phyloP scores from a whole-genome alignment of 2,329 filamentous ascomycete genomes.

The Chrysosporium queenslandicum region DNA sequence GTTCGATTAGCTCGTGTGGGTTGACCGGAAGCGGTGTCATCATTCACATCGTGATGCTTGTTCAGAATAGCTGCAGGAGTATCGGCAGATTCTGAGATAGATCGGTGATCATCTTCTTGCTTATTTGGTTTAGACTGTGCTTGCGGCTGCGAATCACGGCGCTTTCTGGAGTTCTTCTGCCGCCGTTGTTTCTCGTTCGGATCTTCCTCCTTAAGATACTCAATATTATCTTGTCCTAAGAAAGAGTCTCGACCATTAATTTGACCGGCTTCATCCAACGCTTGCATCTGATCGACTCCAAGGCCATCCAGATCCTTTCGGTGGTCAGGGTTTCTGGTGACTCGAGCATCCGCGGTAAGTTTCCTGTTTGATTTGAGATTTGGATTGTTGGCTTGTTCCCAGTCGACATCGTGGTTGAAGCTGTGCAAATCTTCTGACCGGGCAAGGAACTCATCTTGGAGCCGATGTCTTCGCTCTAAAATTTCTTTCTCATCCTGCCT shows the following conservation, averaged over 20 bases:
- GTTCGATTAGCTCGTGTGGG: neutral
- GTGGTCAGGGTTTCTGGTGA: slow-evolving; percentile 54
- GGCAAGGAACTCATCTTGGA: slow-evolving; percentile 48
- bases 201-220: slow-evolving; percentile 49
- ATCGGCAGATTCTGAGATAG: neutral
- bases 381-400: slow-evolving; percentile 49
- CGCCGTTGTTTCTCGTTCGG: slow-evolving; percentile 43
- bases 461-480: slow-evolving; percentile 35
- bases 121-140: slow-evolving; percentile 12
- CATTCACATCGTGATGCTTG: neutral
- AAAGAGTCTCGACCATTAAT: slow-evolving; percentile 61
- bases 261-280: slow-evolving; percentile 50
- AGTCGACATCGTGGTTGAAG: slow-evolving; percentile 66
- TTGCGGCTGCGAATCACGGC: slow-evolving; percentile 25
- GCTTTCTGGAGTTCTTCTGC: slow-evolving; percentile 25
- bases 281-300: slow-evolving; percentile 65
- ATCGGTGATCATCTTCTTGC: neutral
- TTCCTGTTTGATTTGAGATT: slow-evolving; percentile 48
- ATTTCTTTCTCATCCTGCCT: slow-evolving; percentile 35
- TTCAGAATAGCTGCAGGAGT: neutral
- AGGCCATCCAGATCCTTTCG: slow-evolving; percentile 68
- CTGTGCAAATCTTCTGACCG: slow-evolving; percentile 51
- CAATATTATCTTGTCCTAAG: slow-evolving; percentile 53
- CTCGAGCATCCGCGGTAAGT: slow-evolving; percentile 46
- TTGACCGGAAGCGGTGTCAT: neutral